Evolutionary conservation across 352 stramenopile genomes (phyloP).

Genomic region (Phytophthora colocasiae): DNA sequence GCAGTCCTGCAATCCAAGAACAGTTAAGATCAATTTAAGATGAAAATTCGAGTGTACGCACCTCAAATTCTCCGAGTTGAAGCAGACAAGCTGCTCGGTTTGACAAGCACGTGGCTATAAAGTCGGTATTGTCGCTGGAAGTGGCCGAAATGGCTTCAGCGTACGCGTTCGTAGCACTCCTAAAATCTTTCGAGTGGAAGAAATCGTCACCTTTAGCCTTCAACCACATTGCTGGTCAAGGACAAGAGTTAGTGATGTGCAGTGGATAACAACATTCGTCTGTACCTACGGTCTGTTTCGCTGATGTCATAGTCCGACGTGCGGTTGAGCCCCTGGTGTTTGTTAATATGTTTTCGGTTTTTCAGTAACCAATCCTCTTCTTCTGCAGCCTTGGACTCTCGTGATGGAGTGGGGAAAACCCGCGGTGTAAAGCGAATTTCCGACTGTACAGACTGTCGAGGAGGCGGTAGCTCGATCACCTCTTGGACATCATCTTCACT

Average conservation of each 20-base stretch:
- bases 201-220: constrained; percentile 90
- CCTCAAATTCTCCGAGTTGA: constrained; percentile 65
- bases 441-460: constrained; percentile 47
- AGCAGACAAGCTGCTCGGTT: constrained; percentile 76
- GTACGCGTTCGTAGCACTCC: constrained; percentile 77
- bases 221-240: constrained; percentile 73
- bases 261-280: not conserved
- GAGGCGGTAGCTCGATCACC: constrained; percentile 43
- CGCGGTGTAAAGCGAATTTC: constrained; percentile 82
- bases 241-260: too few species aligned
- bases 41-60: constrained; percentile 14
- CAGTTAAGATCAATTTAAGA: not conserved
- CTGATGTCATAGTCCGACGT: constrained; percentile 78
- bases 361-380: constrained; percentile 88
- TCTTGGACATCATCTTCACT: not conserved
- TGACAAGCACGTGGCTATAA: constrained; percentile 64
- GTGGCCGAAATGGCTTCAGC: constrained; percentile 58
- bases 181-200: constrained; percentile 72
- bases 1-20: constrained; percentile 43
- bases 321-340: constrained; percentile 67
- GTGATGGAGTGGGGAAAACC: constrained; percentile 77
- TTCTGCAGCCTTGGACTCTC: constrained; percentile 82
- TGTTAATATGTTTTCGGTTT: constrained; percentile 80
- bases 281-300: constrained; percentile 76
- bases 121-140: constrained; percentile 41